Base-by-base conservation (phyloP, 179 eudicot species). In the Sideroxylon spinosum region DNA sequence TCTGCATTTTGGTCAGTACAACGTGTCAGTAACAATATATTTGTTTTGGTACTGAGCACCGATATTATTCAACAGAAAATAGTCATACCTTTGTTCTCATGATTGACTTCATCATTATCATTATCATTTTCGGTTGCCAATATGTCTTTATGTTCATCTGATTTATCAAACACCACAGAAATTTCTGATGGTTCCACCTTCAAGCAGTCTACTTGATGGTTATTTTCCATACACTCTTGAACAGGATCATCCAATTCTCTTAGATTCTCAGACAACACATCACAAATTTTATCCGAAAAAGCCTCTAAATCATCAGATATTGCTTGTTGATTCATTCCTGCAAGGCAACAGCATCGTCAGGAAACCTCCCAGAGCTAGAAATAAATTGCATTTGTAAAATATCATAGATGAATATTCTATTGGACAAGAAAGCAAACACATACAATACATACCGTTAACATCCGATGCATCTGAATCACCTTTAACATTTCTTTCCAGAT, bases 401-500 rank as follows among this genome's bases (percentile, higher is more conserved):
- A 17, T 23, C 20, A 49, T 13, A 37, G 9, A n/a, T 26, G 23
- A 28, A 55, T 26, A 17, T 25, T 16, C 62, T 3, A 17, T 32
- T 57, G 66, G 28, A 29, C 1, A 60, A 20, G 10, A 59, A 74
- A 60, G 55, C 56, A 20, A 74, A 14, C 56, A 59, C 44, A 46
- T 37, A 59, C 8, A n/a, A 61, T 19, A 20, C 67, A 37, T 74
- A 74, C 77, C 76, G 52, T 74, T 20, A 68, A n/a, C 52, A 32
- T n/a, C 79, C 28, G 73, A 62, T 28, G 25, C 82, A 74, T 49
- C 66, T 67, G 57, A 83, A 22, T 68, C 64, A 56, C 50, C 75
- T 29, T 79, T 69, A 69, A 66, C 64, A 61, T 71, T 73, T 68
- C 73, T 60, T 76, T 79, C 81, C 57, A 77, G 12, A 71, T 78